Base-by-base conservation (phyloP, 768 basidiomycete species). In the Agrocybe praecox region DNA sequence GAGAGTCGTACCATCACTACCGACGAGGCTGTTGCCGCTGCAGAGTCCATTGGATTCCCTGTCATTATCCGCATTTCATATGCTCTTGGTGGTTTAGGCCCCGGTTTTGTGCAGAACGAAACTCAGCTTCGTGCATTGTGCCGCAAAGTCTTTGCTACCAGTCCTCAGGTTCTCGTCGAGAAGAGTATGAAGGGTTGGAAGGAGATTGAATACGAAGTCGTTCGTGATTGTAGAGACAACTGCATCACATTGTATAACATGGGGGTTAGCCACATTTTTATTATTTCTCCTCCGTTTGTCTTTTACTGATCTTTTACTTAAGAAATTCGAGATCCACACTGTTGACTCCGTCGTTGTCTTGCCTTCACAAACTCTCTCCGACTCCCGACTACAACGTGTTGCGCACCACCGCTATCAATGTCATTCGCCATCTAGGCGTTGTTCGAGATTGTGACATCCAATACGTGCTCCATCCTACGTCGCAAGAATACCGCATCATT, bases 181-280 rank as follows among this genome's bases (percentile, higher is more conserved):
- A 96, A 87, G 81, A 95, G 92, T 65, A 98, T 98, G 96, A 98
- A 98, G 76, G 96, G 96, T 2, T 99, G 96, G 96, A 98, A 99
- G 76, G 96, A 99, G 79, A 96, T 99, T 63, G 96, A 99, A 76
- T 99, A 99, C 65, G 96, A 99, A 70, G 96, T 99, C 49, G 96
- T 98, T 11, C 83, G 96, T 57, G 96, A 99, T 74, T 98, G 95
- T 76, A 82, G 92, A 60, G 93, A 98, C 69, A 99, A 99, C 70
- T 98, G 96, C 70, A 98, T 98, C 76, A 96, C 96, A 0, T 96
- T 98, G 60, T 99, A 97, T 76, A 99, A 99, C 78, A 99, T 99
- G 96, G 96, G 98, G 92, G 96, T 95, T 47, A 55, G 89, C 61
- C 24, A 53, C n/a, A 36, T 57, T 52, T 43, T 23, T 26, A 7